phyloP scores from a whole-genome alignment of 2,329 filamentous ascomycete genomes.

The Botrytis fragariae region DNA sequence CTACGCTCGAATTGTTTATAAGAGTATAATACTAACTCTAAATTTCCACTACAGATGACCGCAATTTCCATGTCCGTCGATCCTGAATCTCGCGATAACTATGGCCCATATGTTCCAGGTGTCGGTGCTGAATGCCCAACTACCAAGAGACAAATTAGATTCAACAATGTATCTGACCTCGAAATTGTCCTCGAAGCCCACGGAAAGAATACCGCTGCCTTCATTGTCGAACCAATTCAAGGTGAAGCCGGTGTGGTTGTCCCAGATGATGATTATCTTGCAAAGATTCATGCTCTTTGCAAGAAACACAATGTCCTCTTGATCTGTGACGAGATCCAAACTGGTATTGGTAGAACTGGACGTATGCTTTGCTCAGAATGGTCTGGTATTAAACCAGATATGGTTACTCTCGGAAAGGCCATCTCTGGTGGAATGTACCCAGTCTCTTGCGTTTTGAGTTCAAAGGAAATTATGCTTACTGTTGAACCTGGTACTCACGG shows the following conservation, averaged over 20 bases:
- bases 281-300: conserved; percentile 77
- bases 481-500: conserved; percentile 96
- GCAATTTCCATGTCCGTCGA: conserved; percentile 95
- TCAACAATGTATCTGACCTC: conserved; percentile 80
- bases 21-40: conserved; percentile 11
- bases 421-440: conserved; percentile 99
- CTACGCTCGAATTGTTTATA: neutral
- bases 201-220: conserved; percentile 82
- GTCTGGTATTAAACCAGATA: conserved; percentile 91
- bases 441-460: conserved; percentile 87
- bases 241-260: conserved; percentile 97
- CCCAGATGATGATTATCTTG: conserved; percentile 84
- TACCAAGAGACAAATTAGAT: conserved; percentile 75
- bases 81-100: conserved; percentile 90
- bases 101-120: conserved; percentile 89
- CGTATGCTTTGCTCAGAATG: conserved; percentile 93
- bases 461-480: conserved; percentile 90
- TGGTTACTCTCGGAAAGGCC: conserved; percentile 93
- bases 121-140: conserved; percentile 75
- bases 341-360: conserved; percentile 91
- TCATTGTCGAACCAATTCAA: conserved; percentile 95
- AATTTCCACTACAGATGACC: conserved; percentile 56
- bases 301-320: conserved; percentile 93
- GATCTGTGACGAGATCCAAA: conserved; percentile 99
- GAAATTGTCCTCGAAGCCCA: conserved; percentile 76